Evolutionary conservation across 2,329 filamentous ascomycete genomes (phyloP), one percentile per base, ranked within the genome.

Genomic region (Emmonsia crescens): DNA sequence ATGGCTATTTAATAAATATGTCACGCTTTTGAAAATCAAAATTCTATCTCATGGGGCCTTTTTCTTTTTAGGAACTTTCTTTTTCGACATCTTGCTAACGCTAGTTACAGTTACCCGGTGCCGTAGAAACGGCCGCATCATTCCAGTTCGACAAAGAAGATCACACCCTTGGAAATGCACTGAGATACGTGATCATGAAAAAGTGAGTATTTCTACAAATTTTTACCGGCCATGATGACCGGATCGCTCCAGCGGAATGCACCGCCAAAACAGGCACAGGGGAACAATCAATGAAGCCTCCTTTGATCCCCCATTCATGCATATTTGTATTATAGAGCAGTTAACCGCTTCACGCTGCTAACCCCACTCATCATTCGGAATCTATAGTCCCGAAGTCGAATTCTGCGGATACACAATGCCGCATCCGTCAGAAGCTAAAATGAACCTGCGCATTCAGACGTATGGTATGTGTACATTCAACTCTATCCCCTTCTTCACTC

Each of bases 341-440:
- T 21, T 33, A n/a, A n/a, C 14, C 16, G 16, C 3, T 9, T 40
- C n/a, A 57, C 16, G 8, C 24, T 46, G 16, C 55, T 57, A 44
- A 57, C 16, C 4, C 31, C 12, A 57, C 24, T 58, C 21, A 19
- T 24, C 36, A 19, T n/a, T n/a, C n/a, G n/a, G n/a, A n/a, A n/a
- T n/a, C 21, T 60, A 60, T 66, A 97, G 93, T 75, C 93, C 94
- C 36, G 86, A 94, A 66, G 94, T 99, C 63, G 94, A 99, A 75
- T 96, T 99, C 77, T 97, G 94, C 76, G 94, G 93, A 64, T 99
- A 99, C 76, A 90, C 93, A 8, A 97, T 99, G 64, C 94, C 94
- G 36, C 94, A 99, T 77, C 94, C 94, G 58, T 96, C 92, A 46
- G 94, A 99, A 76, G 80, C 87, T 48, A 94, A 96, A 78, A 96